A percentile compares a stretch with the other conserved stretches of the same genome.
Conservation (phyloP, 768 basidiomycete genomes). For the Harrya chromipes region DNA sequence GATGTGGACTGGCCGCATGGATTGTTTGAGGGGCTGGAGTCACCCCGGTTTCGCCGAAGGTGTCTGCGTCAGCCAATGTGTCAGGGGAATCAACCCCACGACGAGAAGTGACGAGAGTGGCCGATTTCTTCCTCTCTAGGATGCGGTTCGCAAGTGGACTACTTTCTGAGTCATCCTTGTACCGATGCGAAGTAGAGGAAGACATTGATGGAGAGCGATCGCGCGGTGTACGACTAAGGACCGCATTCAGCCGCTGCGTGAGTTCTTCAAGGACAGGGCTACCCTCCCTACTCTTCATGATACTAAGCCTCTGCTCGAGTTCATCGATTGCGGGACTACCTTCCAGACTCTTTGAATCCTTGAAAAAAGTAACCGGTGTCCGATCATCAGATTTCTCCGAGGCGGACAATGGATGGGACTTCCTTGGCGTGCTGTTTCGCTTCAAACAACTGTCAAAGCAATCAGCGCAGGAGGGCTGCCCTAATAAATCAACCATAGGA, state of each 20-base stretch:
- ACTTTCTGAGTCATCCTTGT: slow-evolving; percentile 19
- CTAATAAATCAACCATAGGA: slow-evolving; percentile 83
- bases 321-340: slow-evolving; percentile 63
- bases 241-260: slow-evolving; percentile 41
- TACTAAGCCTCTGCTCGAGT: slow-evolving; percentile 57
- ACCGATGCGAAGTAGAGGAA: slow-evolving; percentile 17
- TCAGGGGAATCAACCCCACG: slow-evolving; percentile 3
- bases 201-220: slow-evolving; percentile 28
- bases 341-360: slow-evolving; percentile 44
- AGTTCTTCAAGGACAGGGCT: slow-evolving; percentile 55
- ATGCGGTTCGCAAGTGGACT: slow-evolving; percentile 30
- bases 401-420: slow-evolving; percentile 37
- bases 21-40: slow-evolving; percentile 8
- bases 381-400: slow-evolving; percentile 28
- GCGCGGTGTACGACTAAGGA: slow-evolving; percentile 35
- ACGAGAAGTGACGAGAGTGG: slow-evolving; percentile 7
- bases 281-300: slow-evolving; percentile 49
- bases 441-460: slow-evolving; percentile 79
- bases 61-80: background rate
- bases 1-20: slow-evolving; percentile 11
- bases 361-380: slow-evolving; percentile 46
- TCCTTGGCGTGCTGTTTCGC: slow-evolving; percentile 41
- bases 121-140: slow-evolving; percentile 18
- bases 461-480: slow-evolving; percentile 72
- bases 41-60: slow-evolving; percentile 12